phyloP scores from a whole-genome alignment of 106 monocot species.

The Hemerocallis citrina region DNA sequence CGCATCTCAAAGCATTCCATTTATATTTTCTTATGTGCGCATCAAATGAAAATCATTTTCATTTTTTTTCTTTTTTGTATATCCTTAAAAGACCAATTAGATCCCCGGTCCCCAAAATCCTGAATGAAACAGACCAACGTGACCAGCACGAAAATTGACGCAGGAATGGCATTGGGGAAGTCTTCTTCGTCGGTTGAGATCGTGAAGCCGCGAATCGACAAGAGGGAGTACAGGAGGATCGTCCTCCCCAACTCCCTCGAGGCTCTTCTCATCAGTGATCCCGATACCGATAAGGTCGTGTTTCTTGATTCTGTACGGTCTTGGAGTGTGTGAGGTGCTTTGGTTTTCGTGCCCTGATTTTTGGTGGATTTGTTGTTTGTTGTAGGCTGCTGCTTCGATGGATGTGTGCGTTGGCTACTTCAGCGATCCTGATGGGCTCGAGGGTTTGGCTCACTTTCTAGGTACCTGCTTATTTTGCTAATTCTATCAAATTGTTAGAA shows the following conservation, averaged over 20 bases:
- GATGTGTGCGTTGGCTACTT: conserved; percentile 62
- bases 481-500: neutral
- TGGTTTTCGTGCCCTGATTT: neutral
- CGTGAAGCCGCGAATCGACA: conserved; percentile 54
- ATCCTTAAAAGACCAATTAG: too few relatives aligned
- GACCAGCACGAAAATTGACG: too few relatives aligned
- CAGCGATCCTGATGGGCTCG: conserved; percentile 73
- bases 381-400: conserved; percentile 82
- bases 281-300: conserved; percentile 75
- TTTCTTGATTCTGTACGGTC: neutral
- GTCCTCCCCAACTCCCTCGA: conserved; percentile 76
- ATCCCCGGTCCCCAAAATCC: too few relatives aligned
- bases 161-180: conserved; percentile 42
- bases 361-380: neutral
- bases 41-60: too few relatives aligned
- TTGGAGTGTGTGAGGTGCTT: neutral
- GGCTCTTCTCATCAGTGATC: conserved; percentile 81
- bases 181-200: conserved; percentile 37
- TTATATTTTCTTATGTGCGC: too few relatives aligned
- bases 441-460: conserved; percentile 83
- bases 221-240: conserved; percentile 70
- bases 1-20: too few relatives aligned
- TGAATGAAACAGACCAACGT: too few relatives aligned
- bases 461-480: conserved; percentile 19
- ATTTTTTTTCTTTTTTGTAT: too few relatives aligned